phyloP scores from a whole-genome alignment of 352 stramenopile genomes.

The Albugo laibachii region DNA sequence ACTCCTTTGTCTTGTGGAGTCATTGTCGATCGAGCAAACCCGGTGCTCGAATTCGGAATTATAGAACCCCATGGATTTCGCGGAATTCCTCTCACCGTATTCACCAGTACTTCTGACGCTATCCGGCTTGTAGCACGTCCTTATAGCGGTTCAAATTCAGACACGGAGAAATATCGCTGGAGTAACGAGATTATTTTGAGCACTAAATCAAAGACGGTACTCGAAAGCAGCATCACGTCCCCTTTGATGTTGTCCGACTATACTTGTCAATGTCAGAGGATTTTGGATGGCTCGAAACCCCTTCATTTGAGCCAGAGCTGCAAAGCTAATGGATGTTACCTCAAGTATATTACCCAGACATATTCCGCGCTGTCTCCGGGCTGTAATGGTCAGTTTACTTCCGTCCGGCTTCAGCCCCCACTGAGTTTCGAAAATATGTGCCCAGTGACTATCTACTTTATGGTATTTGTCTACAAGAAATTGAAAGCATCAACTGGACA shows the following conservation, averaged over 20 bases:
- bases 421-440: constrained; percentile 68
- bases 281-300: constrained; percentile 53
- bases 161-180: constrained; percentile 40
- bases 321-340: constrained; percentile 43
- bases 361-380: constrained; percentile 15
- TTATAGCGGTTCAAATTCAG: neutral
- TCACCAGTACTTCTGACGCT: neutral
- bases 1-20: constrained; percentile 35
- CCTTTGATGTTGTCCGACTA: constrained; percentile 56
- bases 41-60: constrained; percentile 28
- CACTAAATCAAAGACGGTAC: constrained; percentile 21
- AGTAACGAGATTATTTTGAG: constrained; percentile 65
- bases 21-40: constrained; percentile 31
- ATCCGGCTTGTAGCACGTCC: neutral
- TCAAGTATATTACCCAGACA: constrained; percentile 35
- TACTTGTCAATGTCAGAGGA: constrained; percentile 52
- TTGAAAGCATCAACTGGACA: constrained; percentile 3
- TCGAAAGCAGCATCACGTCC: constrained; percentile 25
- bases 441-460: constrained; percentile 31
- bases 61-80: constrained; percentile 40
- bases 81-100: constrained; percentile 40
- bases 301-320: constrained; percentile 53
- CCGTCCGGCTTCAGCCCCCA: constrained; percentile 38
- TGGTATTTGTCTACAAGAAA: constrained; percentile 71
- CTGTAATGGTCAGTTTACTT: constrained; percentile 43